Evolutionary conservation across 2,329 filamentous ascomycete genomes (phyloP), one percentile per base, ranked within the genome.

Genomic region (Sporothrix dimorphospora): DNA sequence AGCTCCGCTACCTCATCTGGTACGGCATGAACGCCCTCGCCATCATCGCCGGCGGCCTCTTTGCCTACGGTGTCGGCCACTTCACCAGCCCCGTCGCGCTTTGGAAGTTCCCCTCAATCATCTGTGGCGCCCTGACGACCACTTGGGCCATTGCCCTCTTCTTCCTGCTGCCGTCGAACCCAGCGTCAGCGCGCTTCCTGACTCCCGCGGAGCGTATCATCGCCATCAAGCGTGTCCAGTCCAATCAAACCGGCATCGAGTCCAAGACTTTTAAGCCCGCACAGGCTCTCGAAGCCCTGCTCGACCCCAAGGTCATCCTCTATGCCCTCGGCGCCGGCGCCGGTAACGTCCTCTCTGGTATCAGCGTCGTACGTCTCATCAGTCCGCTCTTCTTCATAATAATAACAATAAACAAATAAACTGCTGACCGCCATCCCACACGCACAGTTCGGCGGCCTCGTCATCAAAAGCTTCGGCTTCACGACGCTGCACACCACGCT

Each of bases 191-290:
- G 3, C 16, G n/a, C n/a, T 51, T 19, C 3, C n/a, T 51, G 7
- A 51, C 49, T 2, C 7, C 7, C 49, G 14, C 3, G 7, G 49
- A 51, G 19, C 78, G 75, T 34, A 76, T 73, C 67, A 75, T 77
- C 67, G 77, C 76, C 16, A 74, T 80, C 40, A 74, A 79, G 69
- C 78, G 80, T 2, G 74, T 81, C 12, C 79, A 80, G 1, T 77
- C 75, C 7, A 82, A 83, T 72, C 78, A 79, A 67, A 83, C 81
- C 1, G 81, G 81, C 3, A 81, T 74, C 34, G 66, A 72, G 61
- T 73, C 69, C 67, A 72, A 72, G 49, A 38, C 45, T 1, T 73
- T 47, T 16, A 72, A 73, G 24, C 14, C 21, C 24, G 42, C 57
- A 19, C 72, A 74, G 51, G 51, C 71, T 14, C 4, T 45, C 16